Evolutionary conservation across 1,139 yeast genomes (phyloP), one percentile per base, ranked within the genome.

Genomic region (Nadsonia starkeyi-henricii): DNA sequence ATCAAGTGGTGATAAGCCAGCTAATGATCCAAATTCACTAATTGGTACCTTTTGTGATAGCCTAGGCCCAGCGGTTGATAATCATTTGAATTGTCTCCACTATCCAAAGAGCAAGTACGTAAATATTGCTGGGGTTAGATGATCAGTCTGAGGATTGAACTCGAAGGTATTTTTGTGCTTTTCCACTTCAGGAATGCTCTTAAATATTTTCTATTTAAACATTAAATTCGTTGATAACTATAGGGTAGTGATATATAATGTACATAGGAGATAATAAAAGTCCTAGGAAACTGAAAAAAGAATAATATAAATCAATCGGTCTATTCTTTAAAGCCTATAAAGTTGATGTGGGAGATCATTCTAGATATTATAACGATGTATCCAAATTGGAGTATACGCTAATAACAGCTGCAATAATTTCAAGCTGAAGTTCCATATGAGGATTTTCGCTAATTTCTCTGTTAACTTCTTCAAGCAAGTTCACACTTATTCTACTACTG

Each of bases 381-480:
- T 66, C 69, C 44, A 66, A 55, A 55, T 63, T 65, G n/a, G 67
- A 58, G 52, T 63, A 65, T 12, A 64, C 65, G 43, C 77, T 68
- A 43, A 50, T 53, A 45, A 89, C 95, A 44, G 96, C 98, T 33
- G 97, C 96, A 51, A 91, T 73, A 50, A 89, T 81, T 67, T 91
- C 99, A 54, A 89, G 67, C 61, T 80, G 86, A 56, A 86, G 73
- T 51, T 83, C 93, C 47, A 74, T 70, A 44, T 77, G 74, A 48
- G 77, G 75, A 48, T 65, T 63, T 20, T 56, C 58, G 53, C 77
- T 85, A 42, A 83, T 68, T 65, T 89, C 97, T 47, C 71, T 70
- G 47, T 72, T 68, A 45, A 89, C 74, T 61, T 81, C 88, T 59
- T 75, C 73, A 45, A 77, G 76, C 59, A 93, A 72, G 62, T 91